Base-by-base conservation (phyloP, 2,329 filamentous ascomycete genomes). In the Hypoxylon sp. region DNA sequence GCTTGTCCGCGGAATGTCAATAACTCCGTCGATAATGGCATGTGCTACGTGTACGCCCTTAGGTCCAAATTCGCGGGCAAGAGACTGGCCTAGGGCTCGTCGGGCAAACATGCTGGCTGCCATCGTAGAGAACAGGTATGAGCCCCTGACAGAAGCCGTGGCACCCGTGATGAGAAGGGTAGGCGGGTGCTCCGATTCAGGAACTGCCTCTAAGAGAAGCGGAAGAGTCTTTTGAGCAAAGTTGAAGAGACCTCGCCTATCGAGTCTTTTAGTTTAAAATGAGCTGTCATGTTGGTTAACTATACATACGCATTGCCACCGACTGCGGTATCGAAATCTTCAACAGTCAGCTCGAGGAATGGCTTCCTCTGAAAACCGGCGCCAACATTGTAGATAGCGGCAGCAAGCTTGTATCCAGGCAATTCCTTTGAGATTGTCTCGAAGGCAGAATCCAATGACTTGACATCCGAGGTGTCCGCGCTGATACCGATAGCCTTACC, bases 151-250 rank as follows among this genome's bases (percentile, higher is more conserved):
- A 2, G 88, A 90, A 0, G 91, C 91, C 0, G 91, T 94, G 0
- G 91, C 91, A 30, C 91, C 91, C 0, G 91, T 94, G 79, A 93
- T 91, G 73, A 94, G 89, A 23, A 94, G 81, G 1, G 89, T 89
- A 0, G 91, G 91, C 5, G 91, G 90, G 75, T 91, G 79, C 41
- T 85, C 79, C 21, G 81, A 80, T 7, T 75, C 78, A 34, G 79
- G 74, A 5, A 85, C 82, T 1, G 86, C 82, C 45, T 88, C 83
- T 3, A 93, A 82, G 3, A 94, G 84, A 0, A 91, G 81, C 1
- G 91, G 91, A 0, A 93, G 79, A 0, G 86, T 83, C 9, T 85
- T 83, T 76, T 92, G 87, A 2, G 90, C 87, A 78, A 93, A 93
- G 72, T 89, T 81, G 76, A 91, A 91, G n/a, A 87, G 90, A 5